Percentiles rank a stretch among this genome's conserved stretches.
Evolutionary conservation across 108 stramenopile species (phyloP).

Genomic region (Halocafeteria seosinensis): DNA sequence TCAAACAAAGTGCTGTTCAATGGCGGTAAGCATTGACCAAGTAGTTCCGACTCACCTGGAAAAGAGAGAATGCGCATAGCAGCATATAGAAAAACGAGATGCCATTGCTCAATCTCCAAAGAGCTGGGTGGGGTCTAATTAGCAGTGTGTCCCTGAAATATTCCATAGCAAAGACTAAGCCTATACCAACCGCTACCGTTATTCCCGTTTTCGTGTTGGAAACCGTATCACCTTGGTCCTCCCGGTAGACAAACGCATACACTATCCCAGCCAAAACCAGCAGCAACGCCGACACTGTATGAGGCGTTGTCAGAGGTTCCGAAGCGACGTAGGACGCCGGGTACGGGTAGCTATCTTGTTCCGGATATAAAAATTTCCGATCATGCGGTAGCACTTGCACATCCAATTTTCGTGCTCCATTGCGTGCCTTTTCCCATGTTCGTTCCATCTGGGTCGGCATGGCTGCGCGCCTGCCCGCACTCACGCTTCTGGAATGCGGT

Average conservation of each 20-base stretch:
- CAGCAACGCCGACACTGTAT: too few species aligned
- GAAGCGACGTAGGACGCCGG: background rate
- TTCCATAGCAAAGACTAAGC: background rate
- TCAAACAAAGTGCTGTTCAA: too few species aligned
- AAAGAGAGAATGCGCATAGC: background rate
- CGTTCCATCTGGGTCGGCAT: too few species aligned
- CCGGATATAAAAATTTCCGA: too few species aligned
- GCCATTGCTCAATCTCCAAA: slow-evolving; percentile 4
- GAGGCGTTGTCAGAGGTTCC: background rate
- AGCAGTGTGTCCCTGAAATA: slow-evolving; percentile 7
- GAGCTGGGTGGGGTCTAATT: slow-evolving; percentile 10
- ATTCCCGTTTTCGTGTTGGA: background rate
- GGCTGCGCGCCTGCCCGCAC: too few species aligned
- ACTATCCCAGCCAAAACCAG: background rate
- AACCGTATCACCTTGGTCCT: background rate
- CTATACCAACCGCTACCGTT: background rate
- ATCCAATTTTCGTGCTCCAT: too few species aligned
- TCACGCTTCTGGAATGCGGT: too few species aligned
- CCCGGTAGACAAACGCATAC: background rate
- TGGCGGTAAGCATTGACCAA: too few species aligned
- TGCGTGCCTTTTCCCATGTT: too few species aligned
- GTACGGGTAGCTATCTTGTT: too few species aligned
- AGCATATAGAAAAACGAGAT: slow-evolving; percentile 1
- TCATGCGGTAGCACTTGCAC: too few species aligned
- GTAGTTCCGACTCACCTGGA: too few species aligned